phyloP scores from a whole-genome alignment of 2,329 filamentous ascomycete genomes.

The Mollisiaceae sp. region DNA sequence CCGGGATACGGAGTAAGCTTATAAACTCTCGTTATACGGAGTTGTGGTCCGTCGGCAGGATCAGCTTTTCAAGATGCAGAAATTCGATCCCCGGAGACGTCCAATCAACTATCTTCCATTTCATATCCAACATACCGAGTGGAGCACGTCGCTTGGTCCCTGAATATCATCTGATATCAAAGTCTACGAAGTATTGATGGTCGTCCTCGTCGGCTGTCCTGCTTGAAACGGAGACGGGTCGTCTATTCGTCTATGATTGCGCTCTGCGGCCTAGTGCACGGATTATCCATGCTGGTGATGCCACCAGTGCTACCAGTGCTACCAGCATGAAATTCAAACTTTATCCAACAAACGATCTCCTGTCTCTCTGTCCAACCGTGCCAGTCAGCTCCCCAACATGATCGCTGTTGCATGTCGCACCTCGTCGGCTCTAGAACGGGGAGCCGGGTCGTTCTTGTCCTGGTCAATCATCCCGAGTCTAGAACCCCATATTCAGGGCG shows the following conservation, averaged over 20 bases:
- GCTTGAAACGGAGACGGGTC: neutral
- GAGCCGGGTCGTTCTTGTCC: neutral
- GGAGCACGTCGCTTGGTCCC: neutral
- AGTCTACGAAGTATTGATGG: neutral
- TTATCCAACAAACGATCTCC: neutral
- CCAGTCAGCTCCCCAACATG: neutral
- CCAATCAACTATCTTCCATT: neutral
- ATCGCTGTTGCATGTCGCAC: neutral
- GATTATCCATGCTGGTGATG: neutral
- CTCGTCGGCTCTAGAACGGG: neutral
- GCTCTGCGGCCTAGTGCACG: neutral
- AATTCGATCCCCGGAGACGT: neutral
- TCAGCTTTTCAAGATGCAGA: neutral
- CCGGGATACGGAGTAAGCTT: neutral
- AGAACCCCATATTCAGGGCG: neutral
- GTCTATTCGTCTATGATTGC: neutral
- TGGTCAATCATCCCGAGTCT: neutral
- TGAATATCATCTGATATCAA: neutral
- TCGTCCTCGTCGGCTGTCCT: neutral
- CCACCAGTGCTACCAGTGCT: neutral
- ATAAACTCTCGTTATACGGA: neutral
- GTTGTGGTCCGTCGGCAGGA: neutral
- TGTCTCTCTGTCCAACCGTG: neutral
- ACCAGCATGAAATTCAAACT: neutral
- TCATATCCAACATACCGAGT: neutral